A percentile compares a stretch with the other conserved stretches of the same genome.
Evolutionary conservation across 2,329 filamentous ascomycete species (phyloP).

Genomic region (Coleophoma cylindrospora): DNA sequence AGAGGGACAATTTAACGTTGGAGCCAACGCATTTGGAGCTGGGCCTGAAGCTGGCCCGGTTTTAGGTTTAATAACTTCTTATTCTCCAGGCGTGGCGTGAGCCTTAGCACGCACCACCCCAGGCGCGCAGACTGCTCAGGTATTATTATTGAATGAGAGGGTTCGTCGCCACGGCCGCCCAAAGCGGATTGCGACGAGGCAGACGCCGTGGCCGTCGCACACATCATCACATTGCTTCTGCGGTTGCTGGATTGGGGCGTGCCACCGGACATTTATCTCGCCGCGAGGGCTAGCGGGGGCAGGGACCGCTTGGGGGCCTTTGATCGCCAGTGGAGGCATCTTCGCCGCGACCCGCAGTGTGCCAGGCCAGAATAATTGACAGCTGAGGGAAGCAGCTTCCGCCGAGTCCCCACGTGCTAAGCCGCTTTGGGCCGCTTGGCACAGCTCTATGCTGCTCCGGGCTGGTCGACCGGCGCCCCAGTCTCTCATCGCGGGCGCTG

Average conservation of each 20-base stretch:
- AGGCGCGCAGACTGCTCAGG: too few relatives aligned
- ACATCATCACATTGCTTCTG: neutral
- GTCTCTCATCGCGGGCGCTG: constrained; percentile 10
- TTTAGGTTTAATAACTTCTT: too few relatives aligned
- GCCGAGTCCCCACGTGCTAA: constrained; percentile 11
- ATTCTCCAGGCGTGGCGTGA: too few relatives aligned
- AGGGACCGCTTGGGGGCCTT: neutral
- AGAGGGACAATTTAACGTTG: too few relatives aligned
- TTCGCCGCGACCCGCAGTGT: constrained; percentile 1
- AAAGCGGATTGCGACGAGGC: neutral
- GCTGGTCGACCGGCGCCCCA: neutral
- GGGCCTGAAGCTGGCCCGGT: too few relatives aligned
- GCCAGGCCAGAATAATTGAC: constrained; percentile 19
- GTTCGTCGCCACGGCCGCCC: neutral
- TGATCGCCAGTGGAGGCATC: neutral
- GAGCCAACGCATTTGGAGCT: too few relatives aligned
- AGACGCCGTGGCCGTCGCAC: neutral
- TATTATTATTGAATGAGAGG: too few relatives aligned
- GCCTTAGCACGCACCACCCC: too few relatives aligned
- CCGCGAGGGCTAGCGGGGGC: neutral
- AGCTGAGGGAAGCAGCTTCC: constrained; percentile 11
- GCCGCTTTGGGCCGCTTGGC: constrained; percentile 14
- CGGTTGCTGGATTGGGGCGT: neutral
- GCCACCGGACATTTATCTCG: neutral
- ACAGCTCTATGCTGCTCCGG: constrained; percentile 14